Conservation (phyloP, 352 stramenopile genomes). For the Globisporangium cylindrosporum region DNA sequence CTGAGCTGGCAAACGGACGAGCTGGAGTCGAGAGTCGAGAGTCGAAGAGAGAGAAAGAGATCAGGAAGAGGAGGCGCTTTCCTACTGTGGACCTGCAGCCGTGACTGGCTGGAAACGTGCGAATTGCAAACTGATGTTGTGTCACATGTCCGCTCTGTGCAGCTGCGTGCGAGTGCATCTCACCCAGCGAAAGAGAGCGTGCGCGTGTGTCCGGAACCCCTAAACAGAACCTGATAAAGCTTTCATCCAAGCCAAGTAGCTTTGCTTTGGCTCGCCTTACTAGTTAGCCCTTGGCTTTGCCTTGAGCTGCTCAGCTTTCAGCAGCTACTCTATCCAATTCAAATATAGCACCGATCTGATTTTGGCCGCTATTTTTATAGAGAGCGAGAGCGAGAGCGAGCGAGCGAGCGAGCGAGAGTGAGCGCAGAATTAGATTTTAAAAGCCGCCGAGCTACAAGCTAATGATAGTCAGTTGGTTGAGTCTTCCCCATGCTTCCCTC, state of each 20-base stretch:
- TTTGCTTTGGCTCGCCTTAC: background rate
- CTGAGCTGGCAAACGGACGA: slow-evolving; percentile 19
- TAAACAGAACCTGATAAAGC: slow-evolving; percentile 7
- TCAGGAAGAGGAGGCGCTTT: background rate
- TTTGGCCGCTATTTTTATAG: slow-evolving; percentile 5
- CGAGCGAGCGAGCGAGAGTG: background rate
- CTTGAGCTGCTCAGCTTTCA: background rate
- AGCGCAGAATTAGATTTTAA: background rate
- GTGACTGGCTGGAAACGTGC: slow-evolving; percentile 17
- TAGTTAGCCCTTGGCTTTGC: no score
- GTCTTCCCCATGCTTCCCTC: no score
- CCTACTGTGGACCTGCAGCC: slow-evolving; percentile 1
- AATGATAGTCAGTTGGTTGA: background rate
- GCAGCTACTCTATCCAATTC: background rate
- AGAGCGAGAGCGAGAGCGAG: background rate
- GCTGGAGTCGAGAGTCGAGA: slow-evolving; percentile 9
- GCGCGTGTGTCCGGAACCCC: background rate
- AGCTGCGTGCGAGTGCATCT: slow-evolving; percentile 27
- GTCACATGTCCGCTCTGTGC: slow-evolving; percentile 25
- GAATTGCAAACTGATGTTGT: slow-evolving; percentile 62
- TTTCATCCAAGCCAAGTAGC: background rate
- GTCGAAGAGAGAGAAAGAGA: background rate
- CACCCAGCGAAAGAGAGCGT: background rate
- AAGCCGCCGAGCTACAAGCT: background rate
- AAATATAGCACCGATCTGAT: slow-evolving; percentile 10